phyloP scores from a whole-genome alignment of 1,284 basidiomycete species.

The Afroboletus lepidellus region DNA sequence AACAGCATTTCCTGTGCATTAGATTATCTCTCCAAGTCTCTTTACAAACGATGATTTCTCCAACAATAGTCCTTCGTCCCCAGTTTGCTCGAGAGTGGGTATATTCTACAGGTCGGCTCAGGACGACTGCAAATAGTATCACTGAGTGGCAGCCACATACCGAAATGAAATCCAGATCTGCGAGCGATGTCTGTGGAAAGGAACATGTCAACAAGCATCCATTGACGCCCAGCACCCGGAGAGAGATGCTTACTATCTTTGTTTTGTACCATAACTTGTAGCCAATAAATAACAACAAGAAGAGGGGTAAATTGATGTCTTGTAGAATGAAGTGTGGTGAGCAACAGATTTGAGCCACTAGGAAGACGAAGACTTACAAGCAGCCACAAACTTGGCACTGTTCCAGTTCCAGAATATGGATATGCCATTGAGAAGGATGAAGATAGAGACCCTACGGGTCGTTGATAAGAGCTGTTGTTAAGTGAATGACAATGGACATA shows the following conservation, averaged over 20 bases:
- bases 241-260: conserved; percentile 31
- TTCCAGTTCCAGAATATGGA: conserved; percentile 46
- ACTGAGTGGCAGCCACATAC: conserved; percentile 1
- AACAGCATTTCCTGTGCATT: neutral
- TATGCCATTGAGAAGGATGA: conserved; percentile 43
- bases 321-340: conserved; percentile 4
- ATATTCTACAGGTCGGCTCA: conserved; percentile 16
- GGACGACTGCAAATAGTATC: too few relatives aligned
- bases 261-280: conserved; percentile 57
- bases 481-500: conserved; percentile 6
- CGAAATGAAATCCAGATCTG: conserved; percentile 17
- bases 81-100: conserved; percentile 25
- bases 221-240: too few relatives aligned
- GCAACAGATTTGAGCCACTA: neutral
- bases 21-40: conserved; percentile 13
- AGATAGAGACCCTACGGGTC: conserved; percentile 35
- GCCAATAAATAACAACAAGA: conserved; percentile 18
- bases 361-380: conserved; percentile 32
- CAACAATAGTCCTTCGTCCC: conserved; percentile 16
- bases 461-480: neutral
- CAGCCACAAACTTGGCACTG: conserved; percentile 40
- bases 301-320: conserved; percentile 29
- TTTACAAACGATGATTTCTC: conserved; percentile 9
- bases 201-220: neutral
- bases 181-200: conserved; percentile 11